Conservation (phyloP, 2,329 filamentous ascomycete species). For the Ophiostoma sp. region DNA sequence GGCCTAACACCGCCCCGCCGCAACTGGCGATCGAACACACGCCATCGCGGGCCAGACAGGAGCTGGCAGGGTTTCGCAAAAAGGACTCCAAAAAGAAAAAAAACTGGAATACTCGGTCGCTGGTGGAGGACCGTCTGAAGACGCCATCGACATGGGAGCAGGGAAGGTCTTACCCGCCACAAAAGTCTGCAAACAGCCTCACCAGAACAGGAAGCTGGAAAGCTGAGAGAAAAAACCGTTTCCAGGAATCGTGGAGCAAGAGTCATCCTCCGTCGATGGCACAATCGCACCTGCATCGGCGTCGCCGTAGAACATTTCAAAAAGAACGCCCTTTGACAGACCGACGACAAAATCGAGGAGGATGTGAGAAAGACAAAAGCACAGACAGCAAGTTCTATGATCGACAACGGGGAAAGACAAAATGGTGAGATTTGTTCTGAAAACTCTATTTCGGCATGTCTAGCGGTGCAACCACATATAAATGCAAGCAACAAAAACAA, state of each 20-base stretch:
- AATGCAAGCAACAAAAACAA: neutral
- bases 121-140: neutral
- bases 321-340: neutral
- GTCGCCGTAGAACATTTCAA: neutral
- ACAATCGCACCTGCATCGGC: slow-evolving; percentile 1
- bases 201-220: neutral
- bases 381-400: neutral
- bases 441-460: neutral
- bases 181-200: neutral
- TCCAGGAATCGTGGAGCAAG: neutral
- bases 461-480: neutral
- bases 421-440: neutral
- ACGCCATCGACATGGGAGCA: neutral
- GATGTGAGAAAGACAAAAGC: neutral
- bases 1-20: neutral
- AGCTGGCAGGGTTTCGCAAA: neutral
- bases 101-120: neutral
- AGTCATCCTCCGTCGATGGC: slow-evolving; percentile 2
- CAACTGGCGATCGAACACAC: neutral
- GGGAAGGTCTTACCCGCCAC: neutral
- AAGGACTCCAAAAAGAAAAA: neutral
- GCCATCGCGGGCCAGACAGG: neutral
- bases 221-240: neutral
- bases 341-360: neutral
- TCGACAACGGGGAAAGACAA: neutral